Evolutionary conservation across 2,329 filamentous ascomycete genomes (phyloP), one percentile per base, ranked within the genome.

Genomic region (Aspergillus fijiensis): DNA sequence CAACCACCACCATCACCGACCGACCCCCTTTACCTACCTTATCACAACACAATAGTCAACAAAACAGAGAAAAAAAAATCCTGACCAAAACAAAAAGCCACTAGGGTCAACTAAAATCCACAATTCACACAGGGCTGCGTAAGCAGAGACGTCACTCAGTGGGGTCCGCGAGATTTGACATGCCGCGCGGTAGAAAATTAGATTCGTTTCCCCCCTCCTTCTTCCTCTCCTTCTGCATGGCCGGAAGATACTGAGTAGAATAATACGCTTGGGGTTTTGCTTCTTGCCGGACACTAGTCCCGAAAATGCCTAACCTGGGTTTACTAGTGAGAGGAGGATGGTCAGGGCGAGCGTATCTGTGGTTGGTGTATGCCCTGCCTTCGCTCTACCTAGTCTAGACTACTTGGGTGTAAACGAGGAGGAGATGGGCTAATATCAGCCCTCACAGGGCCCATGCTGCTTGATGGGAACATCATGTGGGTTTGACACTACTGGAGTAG

Each of bases 61-160:
- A 14, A 16, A 42, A 42, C 1, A 45, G 2, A 16, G 0, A 19
- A 16, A 9, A 16, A 45, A 45, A 45, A 19, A 19, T 3, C 5
- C 33, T 29, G 5, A 35, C 6, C 14, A 16, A 1, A 45, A 5
- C 1, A 19, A 16, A 19, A 45, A 45, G 39, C 39, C 39, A 45
- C 31, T 23, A 35, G 35, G 31, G 6, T 33, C 4, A 35, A 21
- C 21, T 53, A 27, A 21, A 39, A 35, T 16, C 52, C 52, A 54
- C 51, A 45, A 23, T 54, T 25, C 52, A 27, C 52, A 35, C 27
- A 45, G 42, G 59, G 54, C 61, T 65, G 60, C 65, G 65, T 67
- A 61, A 67, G 63, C 65, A 56, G 59, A 67, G 57, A 65, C 65
- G 65, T 65, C 63, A 67, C 58, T 59, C 52, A 56, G 65, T 65